Evolutionary conservation across 768 basidiomycete genomes (phyloP).

Genomic region (Lentinula detonsa): DNA sequence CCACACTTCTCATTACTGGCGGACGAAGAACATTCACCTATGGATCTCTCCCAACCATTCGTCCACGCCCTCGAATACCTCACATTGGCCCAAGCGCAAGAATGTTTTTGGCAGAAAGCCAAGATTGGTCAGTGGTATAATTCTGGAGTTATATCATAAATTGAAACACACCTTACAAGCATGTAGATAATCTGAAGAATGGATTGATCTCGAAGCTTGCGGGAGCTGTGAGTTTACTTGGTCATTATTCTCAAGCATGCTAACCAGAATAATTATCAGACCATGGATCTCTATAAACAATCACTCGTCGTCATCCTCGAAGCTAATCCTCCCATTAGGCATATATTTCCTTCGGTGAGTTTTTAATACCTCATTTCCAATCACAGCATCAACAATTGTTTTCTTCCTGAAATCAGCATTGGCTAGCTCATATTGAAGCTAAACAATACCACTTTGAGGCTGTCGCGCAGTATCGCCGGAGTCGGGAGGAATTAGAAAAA

Average conservation of each 20-base stretch:
- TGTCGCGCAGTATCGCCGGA: constrained; percentile 84
- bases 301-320: constrained; percentile 39
- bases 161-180: constrained; percentile 10
- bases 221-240: constrained; percentile 42
- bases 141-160: neutral
- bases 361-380: no score
- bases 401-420: constrained; percentile 41
- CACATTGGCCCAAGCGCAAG: constrained; percentile 92
- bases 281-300: constrained; percentile 58
- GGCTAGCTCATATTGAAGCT: constrained; percentile 75
- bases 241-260: neutral
- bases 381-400: no score
- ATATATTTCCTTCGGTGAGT: constrained; percentile 50
- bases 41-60: constrained; percentile 63
- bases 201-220: constrained; percentile 80
- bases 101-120: constrained; percentile 94
- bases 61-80: constrained; percentile 62
- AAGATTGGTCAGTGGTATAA: constrained; percentile 57
- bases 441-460: constrained; percentile 85
- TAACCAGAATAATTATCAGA: constrained; percentile 22
- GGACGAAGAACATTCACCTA: constrained; percentile 47
- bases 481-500: constrained; percentile 80
- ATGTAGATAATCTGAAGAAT: constrained; percentile 66
- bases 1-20: constrained; percentile 43
- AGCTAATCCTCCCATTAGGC: constrained; percentile 35